phyloP scores from a whole-genome alignment of 169 alveolate species.

The Eimeria sp. region DNA sequence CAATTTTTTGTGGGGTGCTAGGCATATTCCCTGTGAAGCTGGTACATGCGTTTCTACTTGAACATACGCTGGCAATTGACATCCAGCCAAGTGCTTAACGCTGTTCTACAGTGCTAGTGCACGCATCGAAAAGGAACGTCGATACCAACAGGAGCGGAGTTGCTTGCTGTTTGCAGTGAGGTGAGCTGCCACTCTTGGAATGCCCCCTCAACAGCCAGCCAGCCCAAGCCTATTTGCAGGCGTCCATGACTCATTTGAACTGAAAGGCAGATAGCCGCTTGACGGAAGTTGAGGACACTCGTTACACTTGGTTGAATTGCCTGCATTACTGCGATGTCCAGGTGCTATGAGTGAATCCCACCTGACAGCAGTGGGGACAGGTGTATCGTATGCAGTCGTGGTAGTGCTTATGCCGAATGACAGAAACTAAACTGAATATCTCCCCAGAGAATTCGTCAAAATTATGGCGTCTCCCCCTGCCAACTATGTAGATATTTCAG shows the following conservation, averaged over 20 bases:
- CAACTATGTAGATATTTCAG: not conserved
- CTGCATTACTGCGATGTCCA: not conserved
- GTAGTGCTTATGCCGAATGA: too few species aligned
- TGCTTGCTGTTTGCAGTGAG: not conserved
- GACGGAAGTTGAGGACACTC: not conserved
- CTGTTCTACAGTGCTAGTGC: not conserved
- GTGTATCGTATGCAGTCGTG: too few species aligned
- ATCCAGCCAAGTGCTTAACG: not conserved
- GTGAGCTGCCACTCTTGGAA: not conserved
- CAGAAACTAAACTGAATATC: too few species aligned
- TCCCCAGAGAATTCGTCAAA: too few species aligned
- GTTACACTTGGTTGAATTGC: not conserved
- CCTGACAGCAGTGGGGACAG: too few species aligned
- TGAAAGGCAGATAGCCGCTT: not conserved
- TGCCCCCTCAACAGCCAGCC: not conserved
- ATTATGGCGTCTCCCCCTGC: not conserved
- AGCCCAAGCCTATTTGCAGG: too few species aligned
- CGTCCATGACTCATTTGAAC: not conserved
- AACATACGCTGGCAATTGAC: not conserved
- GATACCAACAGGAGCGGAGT: not conserved
- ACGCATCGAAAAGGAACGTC: not conserved
- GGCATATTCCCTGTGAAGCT: not conserved
- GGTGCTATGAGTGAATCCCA: not conserved
- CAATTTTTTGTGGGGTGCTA: not conserved
- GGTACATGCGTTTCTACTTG: not conserved